phyloP scores from a whole-genome alignment of 108 stramenopile genomes.

The Pseudonitzschia multiseries region DNA sequence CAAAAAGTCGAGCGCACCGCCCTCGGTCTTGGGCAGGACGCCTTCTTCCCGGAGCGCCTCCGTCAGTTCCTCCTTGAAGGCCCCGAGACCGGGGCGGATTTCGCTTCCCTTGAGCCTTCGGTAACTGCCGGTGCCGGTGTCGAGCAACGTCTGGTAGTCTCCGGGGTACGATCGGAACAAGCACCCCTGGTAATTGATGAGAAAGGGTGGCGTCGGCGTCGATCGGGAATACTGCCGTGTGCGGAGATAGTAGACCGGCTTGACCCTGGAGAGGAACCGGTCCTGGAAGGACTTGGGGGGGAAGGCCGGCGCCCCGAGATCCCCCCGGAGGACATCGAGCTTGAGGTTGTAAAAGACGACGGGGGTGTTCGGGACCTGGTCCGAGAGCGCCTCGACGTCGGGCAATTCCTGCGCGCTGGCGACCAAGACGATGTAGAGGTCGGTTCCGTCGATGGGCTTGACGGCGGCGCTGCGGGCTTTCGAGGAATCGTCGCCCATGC shows the following conservation, averaged over 20 bases:
- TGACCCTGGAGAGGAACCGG: conserved; percentile 82
- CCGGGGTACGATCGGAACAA: conserved; percentile 94
- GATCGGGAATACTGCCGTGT: conserved; percentile 90
- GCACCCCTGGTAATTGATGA: conserved; percentile 93
- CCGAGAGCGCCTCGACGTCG: conserved; percentile 85
- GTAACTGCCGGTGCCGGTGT: conserved; percentile 86
- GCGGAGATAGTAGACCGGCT: conserved; percentile 90
- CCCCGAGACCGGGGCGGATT: conserved; percentile 78
- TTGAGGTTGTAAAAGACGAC: conserved; percentile 93
- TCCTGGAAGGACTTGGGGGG: conserved; percentile 89
- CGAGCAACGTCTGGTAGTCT: conserved; percentile 87
- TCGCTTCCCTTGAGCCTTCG: conserved; percentile 64
- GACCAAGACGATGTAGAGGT: conserved; percentile 83
- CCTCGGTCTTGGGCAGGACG: conserved; percentile 72
- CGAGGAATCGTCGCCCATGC: conserved; percentile 47
- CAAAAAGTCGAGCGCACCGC: conserved; percentile 70
- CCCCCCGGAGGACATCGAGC: conserved; percentile 89
- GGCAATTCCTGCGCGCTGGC: conserved; percentile 93
- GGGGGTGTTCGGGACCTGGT: conserved; percentile 35
- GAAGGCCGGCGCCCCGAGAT: conserved; percentile 91
- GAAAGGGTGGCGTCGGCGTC: conserved; percentile 82
- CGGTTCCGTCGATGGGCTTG: conserved; percentile 57
- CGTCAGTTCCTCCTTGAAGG: conserved; percentile 91
- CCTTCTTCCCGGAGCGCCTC: conserved; percentile 78
- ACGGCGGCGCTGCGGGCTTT: conserved; percentile 43